Base-by-base conservation (phyloP, 1,284 basidiomycete species). In the Sanghuangporus weigelae region DNA sequence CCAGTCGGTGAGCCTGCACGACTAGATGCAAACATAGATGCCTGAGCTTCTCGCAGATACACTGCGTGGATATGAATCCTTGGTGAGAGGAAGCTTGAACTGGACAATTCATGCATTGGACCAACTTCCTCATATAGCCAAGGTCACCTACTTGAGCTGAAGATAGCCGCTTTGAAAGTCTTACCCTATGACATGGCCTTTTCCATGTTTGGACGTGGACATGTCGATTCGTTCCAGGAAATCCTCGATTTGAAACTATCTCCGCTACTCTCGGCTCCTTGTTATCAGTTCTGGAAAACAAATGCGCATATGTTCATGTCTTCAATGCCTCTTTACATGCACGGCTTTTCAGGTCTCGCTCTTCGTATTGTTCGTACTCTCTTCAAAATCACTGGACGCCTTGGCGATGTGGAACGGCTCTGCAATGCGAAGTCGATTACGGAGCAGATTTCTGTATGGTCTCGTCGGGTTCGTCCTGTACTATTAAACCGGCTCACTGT, bases 91-190 rank as follows among this genome's bases (percentile, higher is more conserved):
- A 38, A 11, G 38, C 55, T 8, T 46, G 23, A 54, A 19, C 26
- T 38, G 26, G 7, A 8, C 38, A 63, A 46, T 48, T 19, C 54
- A n/a, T 16, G 26, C 51, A 49, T 48, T 12, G 46, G 39, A 10
- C 21, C 36, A 50, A 42, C 4, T 54, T 23, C 21, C 26, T 19
- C 49, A 19, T 55, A 49, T 56, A 81, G 81, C 65, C 90, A 93
- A 79, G 89, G 89, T 5, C 90, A 93, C 73, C 79, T 93, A 40
- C 78, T 92, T 26, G 91, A 93, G 73, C 80, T 93, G 57, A 93
- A 93, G 74, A 82, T 93, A 2, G 90, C 90, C 0, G 81, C 84
- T 0, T 79, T 89, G 59, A 80, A 84, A 64, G 79, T 82, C 3
- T 77, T 93, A 10, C 74, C 79, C 2, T 89, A 90, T 71, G 78